A percentile compares a stretch with the other conserved stretches of the same genome.
These are phyloP conservation scores for Cyberlindnera samutprakarnensis DNA, from an alignment of 805 yeast species.

Conservation along the genomic window DNA sequence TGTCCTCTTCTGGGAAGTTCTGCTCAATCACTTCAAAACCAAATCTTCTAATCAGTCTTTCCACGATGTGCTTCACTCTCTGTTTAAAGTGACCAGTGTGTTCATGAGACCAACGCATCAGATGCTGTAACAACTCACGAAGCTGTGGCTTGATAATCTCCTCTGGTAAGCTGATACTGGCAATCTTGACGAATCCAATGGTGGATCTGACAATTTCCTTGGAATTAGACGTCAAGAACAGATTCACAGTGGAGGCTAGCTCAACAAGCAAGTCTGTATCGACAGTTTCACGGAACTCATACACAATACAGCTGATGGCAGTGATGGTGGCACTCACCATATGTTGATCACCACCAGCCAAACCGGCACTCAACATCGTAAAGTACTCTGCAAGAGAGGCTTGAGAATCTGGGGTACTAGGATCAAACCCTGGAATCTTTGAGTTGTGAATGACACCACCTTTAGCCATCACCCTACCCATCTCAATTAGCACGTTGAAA, in stretches of 20 bases:
- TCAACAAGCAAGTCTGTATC: slow-evolving; percentile 58
- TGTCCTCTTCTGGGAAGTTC: slow-evolving; percentile 86
- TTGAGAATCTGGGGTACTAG: slow-evolving; percentile 48
- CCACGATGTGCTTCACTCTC: slow-evolving; percentile 88
- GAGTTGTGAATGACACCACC: slow-evolving; percentile 64
- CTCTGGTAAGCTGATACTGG: slow-evolving; percentile 73
- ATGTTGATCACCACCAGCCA: slow-evolving; percentile 89
- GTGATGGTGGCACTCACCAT: slow-evolving; percentile 97
- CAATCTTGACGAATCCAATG: slow-evolving; percentile 89
- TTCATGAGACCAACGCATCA: slow-evolving; percentile 91
- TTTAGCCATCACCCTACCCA: slow-evolving; percentile 67
- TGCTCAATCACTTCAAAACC: slow-evolving; percentile 81
- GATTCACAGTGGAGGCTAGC: slow-evolving; percentile 76
- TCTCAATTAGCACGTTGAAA: slow-evolving; percentile 62
- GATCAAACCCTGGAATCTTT: slow-evolving; percentile 59
- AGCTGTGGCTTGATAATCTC: slow-evolving; percentile 65
- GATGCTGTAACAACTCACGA: slow-evolving; percentile 55
- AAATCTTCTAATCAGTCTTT: slow-evolving; percentile 81
- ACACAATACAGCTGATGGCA: slow-evolving; percentile 78
- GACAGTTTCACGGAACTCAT: slow-evolving; percentile 70
- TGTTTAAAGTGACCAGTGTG: slow-evolving; percentile 93
- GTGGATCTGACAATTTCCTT: slow-evolving; percentile 93
- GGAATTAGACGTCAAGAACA: slow-evolving; percentile 83
- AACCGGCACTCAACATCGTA: slow-evolving; percentile 92
- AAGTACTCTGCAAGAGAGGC: slow-evolving; percentile 78